phyloP scores from a whole-genome alignment of 192 early-diverging fungal species.

The Haplosporangium gracile region DNA sequence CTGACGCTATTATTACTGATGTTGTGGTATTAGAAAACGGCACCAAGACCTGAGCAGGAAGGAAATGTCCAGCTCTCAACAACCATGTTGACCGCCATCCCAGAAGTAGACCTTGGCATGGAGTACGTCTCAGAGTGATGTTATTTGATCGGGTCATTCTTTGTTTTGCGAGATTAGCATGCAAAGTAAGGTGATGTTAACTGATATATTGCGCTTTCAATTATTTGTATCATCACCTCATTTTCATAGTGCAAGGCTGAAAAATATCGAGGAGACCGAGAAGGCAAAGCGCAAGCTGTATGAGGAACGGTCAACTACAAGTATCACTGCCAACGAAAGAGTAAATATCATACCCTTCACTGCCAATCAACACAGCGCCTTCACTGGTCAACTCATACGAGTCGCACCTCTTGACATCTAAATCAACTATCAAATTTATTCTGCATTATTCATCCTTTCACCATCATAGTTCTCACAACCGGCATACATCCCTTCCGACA shows the following conservation, averaged over 20 bases:
- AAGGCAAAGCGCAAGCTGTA: conserved; percentile 74
- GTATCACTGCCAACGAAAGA: conserved; percentile 26
- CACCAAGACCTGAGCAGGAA: conserved; percentile 77
- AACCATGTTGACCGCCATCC: conserved; percentile 92
- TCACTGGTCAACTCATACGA: not conserved
- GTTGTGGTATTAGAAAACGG: conserved; percentile 56
- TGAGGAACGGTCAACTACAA: conserved; percentile 54
- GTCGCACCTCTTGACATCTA: not conserved
- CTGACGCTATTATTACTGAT: not conserved
- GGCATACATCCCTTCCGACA: conserved; percentile 27
- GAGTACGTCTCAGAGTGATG: conserved; percentile 60
- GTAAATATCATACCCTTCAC: conserved; percentile 16
- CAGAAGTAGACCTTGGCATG: conserved; percentile 90
- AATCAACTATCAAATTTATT: conserved; percentile 24
- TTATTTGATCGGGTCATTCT: conserved; percentile 8
- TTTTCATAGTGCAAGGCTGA: conserved; percentile 63
- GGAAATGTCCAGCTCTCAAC: conserved; percentile 90
- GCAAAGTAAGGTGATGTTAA: not conserved
- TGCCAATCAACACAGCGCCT: not conserved
- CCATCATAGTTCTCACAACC: conserved; percentile 28
- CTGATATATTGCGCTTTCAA: not conserved
- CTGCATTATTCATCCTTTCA: not conserved
- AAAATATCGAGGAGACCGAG: conserved; percentile 88
- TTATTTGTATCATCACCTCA: not conserved
- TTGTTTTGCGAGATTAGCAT: not conserved